Evolutionary conservation across 2,329 filamentous ascomycete genomes (phyloP).

Genomic region (Arthrobotrys conoides): DNA sequence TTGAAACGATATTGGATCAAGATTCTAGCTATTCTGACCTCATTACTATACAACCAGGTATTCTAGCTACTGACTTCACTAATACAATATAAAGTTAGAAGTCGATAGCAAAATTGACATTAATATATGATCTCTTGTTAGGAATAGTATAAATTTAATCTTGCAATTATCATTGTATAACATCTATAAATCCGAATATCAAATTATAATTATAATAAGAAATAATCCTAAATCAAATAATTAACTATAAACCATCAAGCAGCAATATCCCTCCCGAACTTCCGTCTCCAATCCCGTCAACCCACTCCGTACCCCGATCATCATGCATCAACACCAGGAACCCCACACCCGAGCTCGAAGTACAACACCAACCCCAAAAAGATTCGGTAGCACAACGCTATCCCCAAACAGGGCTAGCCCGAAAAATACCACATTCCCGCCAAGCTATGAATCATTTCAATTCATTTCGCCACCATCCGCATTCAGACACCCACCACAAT

Average conservation of each 20-base stretch:
- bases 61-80: too few relatives aligned
- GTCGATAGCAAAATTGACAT: too few relatives aligned
- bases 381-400: constrained; percentile 23
- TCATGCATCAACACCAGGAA: background rate
- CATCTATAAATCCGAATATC: too few relatives aligned
- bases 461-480: constrained; percentile 52
- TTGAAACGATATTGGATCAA: too few relatives aligned
- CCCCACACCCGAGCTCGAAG: background rate
- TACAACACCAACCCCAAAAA: constrained; percentile 21
- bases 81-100: too few relatives aligned
- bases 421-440: background rate
- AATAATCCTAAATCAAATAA: too few relatives aligned
- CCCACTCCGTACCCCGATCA: background rate
- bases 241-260: background rate
- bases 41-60: too few relatives aligned
- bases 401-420: background rate
- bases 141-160: too few relatives aligned
- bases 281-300: background rate
- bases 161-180: too few relatives aligned
- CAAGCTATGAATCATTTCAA: constrained; percentile 60
- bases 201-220: too few relatives aligned
- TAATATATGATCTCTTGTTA: too few relatives aligned
- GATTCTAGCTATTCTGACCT: too few relatives aligned
- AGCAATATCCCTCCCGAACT: background rate
- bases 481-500: constrained; percentile 30